Percentiles rank a stretch among this genome's conserved stretches.
These are phyloP conservation scores for Takakia lepidozioides DNA, from an alignment of 225 moss, liverwort and hornwort species.

Conservation along the genomic window DNA sequence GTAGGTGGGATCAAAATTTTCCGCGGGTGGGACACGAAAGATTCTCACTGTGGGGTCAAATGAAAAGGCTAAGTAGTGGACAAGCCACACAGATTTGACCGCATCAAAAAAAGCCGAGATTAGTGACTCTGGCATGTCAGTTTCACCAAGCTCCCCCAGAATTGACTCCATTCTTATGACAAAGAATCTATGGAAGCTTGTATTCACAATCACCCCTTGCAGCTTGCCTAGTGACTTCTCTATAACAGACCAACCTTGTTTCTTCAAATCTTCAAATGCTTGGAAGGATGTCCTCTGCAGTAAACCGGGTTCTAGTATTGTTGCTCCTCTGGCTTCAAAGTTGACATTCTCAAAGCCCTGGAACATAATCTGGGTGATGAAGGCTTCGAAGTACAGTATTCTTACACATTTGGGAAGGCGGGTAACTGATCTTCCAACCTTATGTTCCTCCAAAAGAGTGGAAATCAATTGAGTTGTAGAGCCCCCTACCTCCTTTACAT, in stretches of 20 bases:
- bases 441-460: constrained; percentile 31
- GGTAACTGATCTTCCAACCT: constrained; percentile 3
- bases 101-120: constrained; percentile 37
- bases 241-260: constrained; percentile 25
- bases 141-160: constrained; percentile 38
- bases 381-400: constrained; percentile 39
- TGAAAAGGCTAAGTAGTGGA: constrained; percentile 39
- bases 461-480: constrained; percentile 42
- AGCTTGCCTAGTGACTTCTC: constrained; percentile 17
- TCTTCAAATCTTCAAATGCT: constrained; percentile 25
- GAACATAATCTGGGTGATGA: constrained; percentile 48
- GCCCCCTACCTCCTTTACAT: constrained; percentile 41
- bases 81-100: constrained; percentile 43
- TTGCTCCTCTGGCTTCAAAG: constrained; percentile 41
- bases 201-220: constrained; percentile 29
- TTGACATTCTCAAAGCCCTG: constrained; percentile 49
- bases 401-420: constrained; percentile 33
- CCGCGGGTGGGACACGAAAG: constrained; percentile 16
- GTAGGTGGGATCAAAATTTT: constrained; percentile 29
- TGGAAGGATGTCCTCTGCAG: constrained; percentile 32
- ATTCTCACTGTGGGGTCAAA: constrained; percentile 14
- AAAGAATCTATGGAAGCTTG: constrained; percentile 39
- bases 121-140: constrained; percentile 27
- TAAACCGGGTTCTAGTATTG: constrained; percentile 16
- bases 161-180: constrained; percentile 48